These are phyloP conservation scores for Pelargonium nanum DNA, from an alignment of 345 rosid species.

Conservation along the genomic window DNA sequence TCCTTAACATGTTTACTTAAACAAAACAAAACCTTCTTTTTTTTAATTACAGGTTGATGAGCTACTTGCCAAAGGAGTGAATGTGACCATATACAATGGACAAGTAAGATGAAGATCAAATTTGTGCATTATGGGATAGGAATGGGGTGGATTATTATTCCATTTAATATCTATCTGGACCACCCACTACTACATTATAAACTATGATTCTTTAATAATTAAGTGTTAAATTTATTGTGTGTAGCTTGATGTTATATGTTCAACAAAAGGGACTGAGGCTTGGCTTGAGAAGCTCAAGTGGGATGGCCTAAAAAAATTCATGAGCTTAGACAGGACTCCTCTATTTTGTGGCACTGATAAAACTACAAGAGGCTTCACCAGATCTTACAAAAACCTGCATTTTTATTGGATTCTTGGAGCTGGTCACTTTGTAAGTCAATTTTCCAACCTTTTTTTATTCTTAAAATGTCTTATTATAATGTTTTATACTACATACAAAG, in stretches of 20 bases:
- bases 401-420: constrained; percentile 93
- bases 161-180: constrained; percentile 8
- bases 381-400: constrained; percentile 59
- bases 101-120: constrained; percentile 57
- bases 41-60: constrained; percentile 47
- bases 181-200: constrained; percentile 14
- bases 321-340: constrained; percentile 34
- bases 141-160: constrained; percentile 1
- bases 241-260: constrained; percentile 78
- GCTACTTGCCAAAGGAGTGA: constrained; percentile 59
- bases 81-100: constrained; percentile 77
- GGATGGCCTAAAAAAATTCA: constrained; percentile 49
- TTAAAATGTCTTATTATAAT: not conserved
- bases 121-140: not conserved
- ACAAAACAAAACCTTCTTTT: not conserved
- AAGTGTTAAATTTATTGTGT: not conserved
- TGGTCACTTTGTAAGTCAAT: constrained; percentile 84
- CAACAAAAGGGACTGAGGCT: constrained; percentile 78
- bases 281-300: constrained; percentile 94
- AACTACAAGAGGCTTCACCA: constrained; percentile 58
- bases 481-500: too few species aligned
- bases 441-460: not conserved
- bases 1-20: not conserved
- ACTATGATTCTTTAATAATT: not conserved
- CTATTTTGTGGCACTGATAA: constrained; percentile 39